Evolutionary conservation across 2,329 filamentous ascomycete species (phyloP), one percentile per base, ranked within the genome.

Genomic region (Diaporthe citriasiana): DNA sequence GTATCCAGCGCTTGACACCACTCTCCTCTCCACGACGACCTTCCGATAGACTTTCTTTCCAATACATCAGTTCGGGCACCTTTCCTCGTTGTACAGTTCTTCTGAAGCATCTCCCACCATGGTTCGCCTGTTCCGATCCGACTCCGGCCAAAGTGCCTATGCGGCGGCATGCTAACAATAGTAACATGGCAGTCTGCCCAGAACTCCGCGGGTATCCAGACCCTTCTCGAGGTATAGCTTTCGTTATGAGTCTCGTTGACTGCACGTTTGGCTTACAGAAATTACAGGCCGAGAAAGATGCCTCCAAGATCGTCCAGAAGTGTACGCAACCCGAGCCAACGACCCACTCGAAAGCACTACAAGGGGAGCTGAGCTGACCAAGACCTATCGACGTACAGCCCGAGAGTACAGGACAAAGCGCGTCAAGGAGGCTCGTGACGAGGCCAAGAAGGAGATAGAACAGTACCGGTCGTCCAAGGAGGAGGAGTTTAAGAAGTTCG

Each of bases 301-400:
- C 97, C 76, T 96, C 98, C 87, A 98, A 98, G 90, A 99, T 99
- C 84, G 95, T 99, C 74, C 96, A 98, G 85, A 95, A 97, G 90
- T 97, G 95, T 97, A 91, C 83, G 89, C 84, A 50, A 42, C 55
- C 50, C 51, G 55, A 65, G 55, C 47, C 25, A 70, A 71, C 73
- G 15, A 25, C 71, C 73, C 51, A 25, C 35, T 2, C 38, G 33
- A 53, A 7, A 42, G 12, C 33, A 40, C 17, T 12, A 17, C 35
- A 25, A 10, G 17, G 1, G 19, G 69, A 53, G 45, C 25, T 71
- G 69, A 51, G 57, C 69, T 60, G 47, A 53, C 45, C 33, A 30
- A 63, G 42, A 72, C 35, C 40, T 17, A 13, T 22, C 53, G 30
- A 68, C 71, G 60, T 40, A 72, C 74, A 71, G 60, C 47, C 40